These are phyloP conservation scores for Neonectria magnoliae DNA, from an alignment of 2,329 filamentous ascomycete species.

Conservation along the genomic window DNA sequence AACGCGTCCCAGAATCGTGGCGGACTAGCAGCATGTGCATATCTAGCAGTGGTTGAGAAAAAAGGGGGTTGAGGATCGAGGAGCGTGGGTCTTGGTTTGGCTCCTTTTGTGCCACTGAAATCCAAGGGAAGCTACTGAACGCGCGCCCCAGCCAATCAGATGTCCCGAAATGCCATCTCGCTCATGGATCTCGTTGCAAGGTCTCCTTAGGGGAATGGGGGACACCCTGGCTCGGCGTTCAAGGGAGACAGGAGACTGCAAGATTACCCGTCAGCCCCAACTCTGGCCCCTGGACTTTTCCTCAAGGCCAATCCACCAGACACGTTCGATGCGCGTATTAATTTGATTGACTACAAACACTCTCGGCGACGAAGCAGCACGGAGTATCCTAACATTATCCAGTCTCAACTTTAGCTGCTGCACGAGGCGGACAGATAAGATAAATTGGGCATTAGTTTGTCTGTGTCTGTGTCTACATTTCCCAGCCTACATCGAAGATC, in stretches of 20 bases:
- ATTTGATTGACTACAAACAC: background rate
- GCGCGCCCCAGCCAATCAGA: conserved; percentile 8
- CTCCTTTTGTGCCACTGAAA: conserved; percentile 10
- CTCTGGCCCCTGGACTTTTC: conserved; percentile 4
- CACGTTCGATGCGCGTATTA: background rate
- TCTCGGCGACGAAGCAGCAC: background rate
- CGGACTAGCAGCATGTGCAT: background rate
- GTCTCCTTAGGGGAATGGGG: conserved; percentile 18
- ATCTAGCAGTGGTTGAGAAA: conserved; percentile 1
- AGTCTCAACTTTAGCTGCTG: background rate
- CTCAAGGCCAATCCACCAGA: background rate
- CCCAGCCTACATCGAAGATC: background rate
- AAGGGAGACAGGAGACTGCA: background rate
- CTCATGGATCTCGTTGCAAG: background rate
- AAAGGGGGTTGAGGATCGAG: conserved; percentile 18
- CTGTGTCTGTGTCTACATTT: too few relatives aligned
- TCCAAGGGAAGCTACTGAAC: conserved; percentile 5
- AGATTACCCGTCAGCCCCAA: conserved; percentile 14
- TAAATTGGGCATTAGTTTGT: too few relatives aligned
- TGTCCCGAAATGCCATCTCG: background rate
- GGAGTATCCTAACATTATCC: background rate
- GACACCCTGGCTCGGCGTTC: background rate
- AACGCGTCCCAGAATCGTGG: background rate
- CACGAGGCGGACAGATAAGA: background rate
- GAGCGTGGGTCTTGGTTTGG: conserved; percentile 13